A percentile compares a stretch with the other conserved stretches of the same genome.
phyloP scores from a whole-genome alignment of 2,329 filamentous ascomycete genomes.

The Aspergillus pseudonomiae region DNA sequence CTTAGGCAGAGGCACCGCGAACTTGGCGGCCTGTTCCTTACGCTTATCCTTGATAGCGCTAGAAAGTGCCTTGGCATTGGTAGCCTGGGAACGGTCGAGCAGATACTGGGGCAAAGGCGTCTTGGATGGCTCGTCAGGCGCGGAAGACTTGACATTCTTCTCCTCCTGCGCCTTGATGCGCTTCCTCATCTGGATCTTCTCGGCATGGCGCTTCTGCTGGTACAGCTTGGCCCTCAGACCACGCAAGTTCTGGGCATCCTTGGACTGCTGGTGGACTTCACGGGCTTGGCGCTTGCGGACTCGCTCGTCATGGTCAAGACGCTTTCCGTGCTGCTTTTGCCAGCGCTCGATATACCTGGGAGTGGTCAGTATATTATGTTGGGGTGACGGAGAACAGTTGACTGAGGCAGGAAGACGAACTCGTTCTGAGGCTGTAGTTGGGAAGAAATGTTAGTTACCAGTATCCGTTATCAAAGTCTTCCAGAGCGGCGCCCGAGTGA shows the following conservation, averaged over 20 bases:
- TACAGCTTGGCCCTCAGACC: conserved; percentile 91
- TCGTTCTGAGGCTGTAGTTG: conserved; percentile 46
- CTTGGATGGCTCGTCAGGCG: conserved; percentile 72
- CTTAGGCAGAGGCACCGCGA: conserved; percentile 88
- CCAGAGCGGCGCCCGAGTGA: background rate
- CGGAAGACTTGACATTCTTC: conserved; percentile 86
- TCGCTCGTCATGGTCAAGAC: conserved; percentile 84
- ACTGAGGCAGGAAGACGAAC: conserved; percentile 34
- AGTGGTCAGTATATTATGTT: conserved; percentile 18
- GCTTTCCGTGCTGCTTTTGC: conserved; percentile 65
- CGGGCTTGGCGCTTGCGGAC: conserved; percentile 83
- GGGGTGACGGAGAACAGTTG: conserved; percentile 6
- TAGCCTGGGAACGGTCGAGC: conserved; percentile 76
- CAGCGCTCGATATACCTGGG: conserved; percentile 72
- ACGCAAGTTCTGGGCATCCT: conserved; percentile 90
- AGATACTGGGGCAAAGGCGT: conserved; percentile 90
- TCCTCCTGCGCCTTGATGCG: conserved; percentile 93
- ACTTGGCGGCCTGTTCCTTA: conserved; percentile 89
- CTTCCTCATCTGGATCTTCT: conserved; percentile 99
- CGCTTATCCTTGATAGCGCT: conserved; percentile 95
- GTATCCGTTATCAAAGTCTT: background rate
- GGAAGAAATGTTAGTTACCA: conserved; percentile 10
- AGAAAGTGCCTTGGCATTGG: conserved; percentile 73
- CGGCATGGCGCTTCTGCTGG: conserved; percentile 89
- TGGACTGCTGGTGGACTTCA: conserved; percentile 83